phyloP scores from a whole-genome alignment of 2,329 filamentous ascomycete species.

The Pseudocercospora ulei region DNA sequence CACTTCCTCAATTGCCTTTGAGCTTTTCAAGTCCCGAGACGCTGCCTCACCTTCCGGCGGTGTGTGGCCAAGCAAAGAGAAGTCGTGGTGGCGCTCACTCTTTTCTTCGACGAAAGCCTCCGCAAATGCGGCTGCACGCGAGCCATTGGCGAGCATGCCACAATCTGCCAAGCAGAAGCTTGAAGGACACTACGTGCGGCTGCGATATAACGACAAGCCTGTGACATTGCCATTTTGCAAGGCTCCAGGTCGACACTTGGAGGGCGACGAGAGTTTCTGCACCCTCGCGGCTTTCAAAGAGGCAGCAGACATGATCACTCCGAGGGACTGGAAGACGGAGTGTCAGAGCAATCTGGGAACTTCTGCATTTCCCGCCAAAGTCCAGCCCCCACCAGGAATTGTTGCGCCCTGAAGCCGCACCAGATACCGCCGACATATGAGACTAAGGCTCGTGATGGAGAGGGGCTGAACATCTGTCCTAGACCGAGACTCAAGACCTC shows the following conservation, averaged over 20 bases:
- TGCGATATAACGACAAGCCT: conserved; percentile 82
- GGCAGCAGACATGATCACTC: conserved; percentile 84
- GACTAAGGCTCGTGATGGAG: not conserved
- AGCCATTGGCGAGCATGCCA: conserved; percentile 48
- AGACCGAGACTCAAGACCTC: too few species aligned
- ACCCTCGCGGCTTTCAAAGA: conserved; percentile 86
- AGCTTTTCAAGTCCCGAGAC: conserved; percentile 60
- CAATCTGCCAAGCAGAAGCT: conserved; percentile 51
- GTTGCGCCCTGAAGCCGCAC: not conserved
- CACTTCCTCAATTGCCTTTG: conserved; percentile 81
- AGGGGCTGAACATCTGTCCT: not conserved
- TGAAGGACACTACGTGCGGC: conserved; percentile 71
- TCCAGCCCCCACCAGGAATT: conserved; percentile 19
- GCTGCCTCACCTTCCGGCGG: conserved; percentile 20
- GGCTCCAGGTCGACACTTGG: conserved; percentile 65
- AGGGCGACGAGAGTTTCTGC: conserved; percentile 80
- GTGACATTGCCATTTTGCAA: conserved; percentile 76
- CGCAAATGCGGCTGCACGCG: conserved; percentile 38
- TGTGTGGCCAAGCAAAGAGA: conserved; percentile 20
- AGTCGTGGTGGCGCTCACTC: conserved; percentile 28
- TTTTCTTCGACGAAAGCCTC: conserved; percentile 20
- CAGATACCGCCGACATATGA: not conserved
- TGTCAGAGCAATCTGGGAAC: conserved; percentile 51
- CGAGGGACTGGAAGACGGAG: conserved; percentile 61
- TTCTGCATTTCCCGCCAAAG: conserved; percentile 33